Percentiles rank a stretch among this genome's conserved stretches.
phyloP scores from a whole-genome alignment of 2,329 filamentous ascomycete species.

The Sporothrix globosa region DNA sequence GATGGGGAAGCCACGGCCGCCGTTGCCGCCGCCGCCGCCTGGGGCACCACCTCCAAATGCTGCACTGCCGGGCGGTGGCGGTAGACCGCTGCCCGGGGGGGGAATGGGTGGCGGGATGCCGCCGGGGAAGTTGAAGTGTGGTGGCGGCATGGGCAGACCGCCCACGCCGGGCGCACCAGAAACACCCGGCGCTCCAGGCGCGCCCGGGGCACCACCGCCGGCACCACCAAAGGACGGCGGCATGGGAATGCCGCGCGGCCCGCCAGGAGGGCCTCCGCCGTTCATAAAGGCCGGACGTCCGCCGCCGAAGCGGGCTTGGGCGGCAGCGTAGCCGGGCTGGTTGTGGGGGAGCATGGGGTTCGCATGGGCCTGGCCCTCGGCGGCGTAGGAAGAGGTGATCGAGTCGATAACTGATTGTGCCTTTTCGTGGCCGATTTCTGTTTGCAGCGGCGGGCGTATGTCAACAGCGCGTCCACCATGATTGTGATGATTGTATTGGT shows the following conservation, averaged over 20 bases:
- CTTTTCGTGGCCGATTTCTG: conserved; percentile 97
- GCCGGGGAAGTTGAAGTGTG: conserved; percentile 45
- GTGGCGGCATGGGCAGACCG: conserved; percentile 46
- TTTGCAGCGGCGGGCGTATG: conserved; percentile 25
- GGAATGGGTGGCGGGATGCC: conserved; percentile 41
- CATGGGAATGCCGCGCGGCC: conserved; percentile 56
- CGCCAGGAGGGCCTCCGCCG: conserved; percentile 17
- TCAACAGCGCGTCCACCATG: background rate
- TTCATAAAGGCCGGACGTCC: conserved; percentile 31
- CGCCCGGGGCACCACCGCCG: too few relatives aligned
- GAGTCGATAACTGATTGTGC: conserved; percentile 98
- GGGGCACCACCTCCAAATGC: conserved; percentile 23
- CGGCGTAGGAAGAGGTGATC: conserved; percentile 90
- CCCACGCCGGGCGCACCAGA: conserved; percentile 60
- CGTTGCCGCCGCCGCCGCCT: conserved; percentile 14
- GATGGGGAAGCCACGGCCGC: conserved; percentile 42
- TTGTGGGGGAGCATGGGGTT: conserved; percentile 81
- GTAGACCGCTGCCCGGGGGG: conserved; percentile 35
- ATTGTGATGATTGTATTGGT: background rate
- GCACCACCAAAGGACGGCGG: conserved; percentile 45
- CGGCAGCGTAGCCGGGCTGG: conserved; percentile 57
- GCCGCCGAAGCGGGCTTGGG: conserved; percentile 42
- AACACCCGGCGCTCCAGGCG: conserved; percentile 42
- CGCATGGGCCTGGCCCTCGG: conserved; percentile 82
- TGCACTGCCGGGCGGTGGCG: conserved; percentile 34